Base-by-base conservation (phyloP, 306 rosid species). In the Glycine latifolia region DNA sequence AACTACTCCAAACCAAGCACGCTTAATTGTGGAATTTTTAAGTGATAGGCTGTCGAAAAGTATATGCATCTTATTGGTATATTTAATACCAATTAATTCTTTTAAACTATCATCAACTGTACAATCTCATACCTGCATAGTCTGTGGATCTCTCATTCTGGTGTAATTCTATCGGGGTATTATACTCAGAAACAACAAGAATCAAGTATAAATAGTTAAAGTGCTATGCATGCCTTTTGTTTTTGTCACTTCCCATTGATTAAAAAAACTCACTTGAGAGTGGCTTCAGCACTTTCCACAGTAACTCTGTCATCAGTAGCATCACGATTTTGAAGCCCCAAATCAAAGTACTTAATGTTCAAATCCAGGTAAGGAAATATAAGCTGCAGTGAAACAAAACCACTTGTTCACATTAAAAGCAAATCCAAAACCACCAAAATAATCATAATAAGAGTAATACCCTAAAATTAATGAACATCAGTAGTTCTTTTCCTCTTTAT, bases 271-370 rank as follows among this genome's bases (percentile, higher is more conserved):
- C 37, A 93, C 97, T 91, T 92, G 55, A 93, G 93, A 84, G 99
- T 50, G 47, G 98, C 99, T 87, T 91, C 96, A 12, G 97, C 98
- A 72, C 98, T 92, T 82, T 95, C 99, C 5, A 91, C 88, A 0
- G 99, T 95, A 80, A 95, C 97, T 83, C 81, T 89, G 83, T 93
- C 99, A 63, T 82, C 94, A 2, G 99, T 95, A 4, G 97, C 98
- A 46, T 93, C 94, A 0, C 98, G 94, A 85, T 95, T 93, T 85
- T 77, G 84, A 86, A 95, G 75, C 77, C 99, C 97, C 88, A 93
- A 87, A 81, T 93, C 98, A 81, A 85, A 95, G 85, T 95, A 95
- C 87, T 95, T 95, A 69, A 93, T 88, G 86, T 93, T 78, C 82
- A 95, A 93, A 85, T 95, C 97, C 90, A 95, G 50, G 82, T 86